Base-by-base conservation (phyloP, 805 yeast genomes). In the Kuraishia floccosa region DNA sequence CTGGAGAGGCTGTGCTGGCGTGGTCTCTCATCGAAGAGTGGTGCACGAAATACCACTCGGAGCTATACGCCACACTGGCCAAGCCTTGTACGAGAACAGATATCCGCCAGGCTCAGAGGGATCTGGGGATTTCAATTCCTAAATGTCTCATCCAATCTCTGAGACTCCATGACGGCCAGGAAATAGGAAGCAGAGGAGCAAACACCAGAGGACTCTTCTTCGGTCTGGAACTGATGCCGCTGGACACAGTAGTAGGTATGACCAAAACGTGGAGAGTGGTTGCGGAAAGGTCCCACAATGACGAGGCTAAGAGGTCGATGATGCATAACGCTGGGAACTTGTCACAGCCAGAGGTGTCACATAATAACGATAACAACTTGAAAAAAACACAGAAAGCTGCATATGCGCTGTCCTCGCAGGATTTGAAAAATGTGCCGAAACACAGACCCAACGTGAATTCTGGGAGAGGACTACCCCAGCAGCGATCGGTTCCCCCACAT, bases 141-240 rank as follows among this genome's bases (percentile, higher is more conserved):
- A 58, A 71, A 3, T 79, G 87, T 32, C 84, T 87, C 4, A 58
- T 76, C 23, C 85, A 82, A 25, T 80, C 84, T 22, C 67, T 71
- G 43, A 59, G 70, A 37, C 55, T 76, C 23, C 94, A 89, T 40
- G 96, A 87, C 46, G 96, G 96, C 25, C 96, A 87, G 56, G 84
- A 76, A 36, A 66, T 64, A 30, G 62, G 77, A 30, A 83, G 81
- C 23, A 66, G 72, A 25, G 72, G 83, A 35, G 64, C 75, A 3
- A 85, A 76, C 17, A 61, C 69, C 17, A 55, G 63, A 11, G 87
- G 96, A 4, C 52, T 87, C 34, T 46, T 87, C 24, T 87, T 73
- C 51, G 95, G 95, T 2, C 54, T 84, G 37, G 72, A 77, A 37
- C 60, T 87, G 36, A 70, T 87, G 73, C 72, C 80, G 9, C 54